A percentile compares a stretch with the other conserved stretches of the same genome.
phyloP scores from a whole-genome alignment of 2,329 filamentous ascomycete species.

The Bipolaris cookei region DNA sequence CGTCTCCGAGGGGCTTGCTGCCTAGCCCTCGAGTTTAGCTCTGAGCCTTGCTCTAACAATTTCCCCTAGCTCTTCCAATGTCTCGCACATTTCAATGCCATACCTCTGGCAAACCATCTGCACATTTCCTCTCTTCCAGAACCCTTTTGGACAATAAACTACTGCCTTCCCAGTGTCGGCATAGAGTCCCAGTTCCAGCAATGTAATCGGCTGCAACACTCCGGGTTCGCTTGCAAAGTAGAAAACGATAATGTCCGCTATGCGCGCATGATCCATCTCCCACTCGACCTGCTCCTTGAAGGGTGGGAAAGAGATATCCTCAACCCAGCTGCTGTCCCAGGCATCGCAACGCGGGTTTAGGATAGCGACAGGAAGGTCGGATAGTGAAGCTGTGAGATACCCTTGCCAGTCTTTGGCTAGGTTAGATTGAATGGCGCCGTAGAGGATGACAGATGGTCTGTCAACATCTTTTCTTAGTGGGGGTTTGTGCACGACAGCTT shows the following conservation, averaged over 20 bases:
- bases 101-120: constrained; percentile 60
- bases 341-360: constrained; percentile 63
- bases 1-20: neutral
- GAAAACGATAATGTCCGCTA: constrained; percentile 62
- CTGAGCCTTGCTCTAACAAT: constrained; percentile 36
- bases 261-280: constrained; percentile 65
- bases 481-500: constrained; percentile 32
- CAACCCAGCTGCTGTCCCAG: constrained; percentile 65
- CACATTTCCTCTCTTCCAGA: constrained; percentile 67
- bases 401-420: constrained; percentile 59
- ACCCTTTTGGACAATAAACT: constrained; percentile 61
- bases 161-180: constrained; percentile 54
- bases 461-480: constrained; percentile 23
- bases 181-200: constrained; percentile 67
- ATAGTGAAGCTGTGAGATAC: constrained; percentile 47
- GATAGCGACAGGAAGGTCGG: constrained; percentile 59
- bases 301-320: constrained; percentile 57
- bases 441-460: constrained; percentile 61
- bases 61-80: constrained; percentile 50
- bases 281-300: constrained; percentile 66
- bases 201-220: constrained; percentile 61
- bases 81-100: constrained; percentile 54
- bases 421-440: constrained; percentile 59
- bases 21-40: constrained; percentile 7
- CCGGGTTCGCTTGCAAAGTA: constrained; percentile 57